These are phyloP conservation scores for Colletotrichum sp. DNA, from an alignment of 2,329 filamentous ascomycete genomes.

Conservation along the genomic window DNA sequence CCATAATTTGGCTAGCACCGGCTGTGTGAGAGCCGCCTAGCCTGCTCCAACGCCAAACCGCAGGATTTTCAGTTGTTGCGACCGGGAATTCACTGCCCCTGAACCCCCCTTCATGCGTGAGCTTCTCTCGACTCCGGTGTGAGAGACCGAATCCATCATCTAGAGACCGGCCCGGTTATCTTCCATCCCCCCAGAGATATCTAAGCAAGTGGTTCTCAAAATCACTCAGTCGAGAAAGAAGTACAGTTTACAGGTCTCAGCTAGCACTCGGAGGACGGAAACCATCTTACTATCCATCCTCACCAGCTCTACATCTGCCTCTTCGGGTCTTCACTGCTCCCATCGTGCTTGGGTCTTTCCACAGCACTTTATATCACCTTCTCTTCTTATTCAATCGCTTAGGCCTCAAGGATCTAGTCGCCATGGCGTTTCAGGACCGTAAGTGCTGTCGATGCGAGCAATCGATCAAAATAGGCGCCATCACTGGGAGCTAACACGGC, in stretches of 20 bases:
- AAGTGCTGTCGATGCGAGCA: neutral
- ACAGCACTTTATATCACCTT: neutral
- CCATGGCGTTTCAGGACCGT: constrained; percentile 18
- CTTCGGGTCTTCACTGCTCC: neutral
- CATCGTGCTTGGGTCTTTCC: neutral
- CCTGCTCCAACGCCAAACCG: neutral
- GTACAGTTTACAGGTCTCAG: constrained; percentile 9
- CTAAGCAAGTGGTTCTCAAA: neutral
- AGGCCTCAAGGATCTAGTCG: neutral
- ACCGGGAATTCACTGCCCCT: neutral
- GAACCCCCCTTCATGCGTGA: neutral
- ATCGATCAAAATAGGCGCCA: neutral
- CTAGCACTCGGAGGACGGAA: neutral
- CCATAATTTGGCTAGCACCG: neutral
- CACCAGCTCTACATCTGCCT: neutral
- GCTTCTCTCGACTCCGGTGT: neutral
- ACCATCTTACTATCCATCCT: neutral
- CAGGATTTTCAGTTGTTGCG: neutral
- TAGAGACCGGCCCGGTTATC: neutral
- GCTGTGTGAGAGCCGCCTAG: neutral
- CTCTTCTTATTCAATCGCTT: neutral
- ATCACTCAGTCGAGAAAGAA: neutral
- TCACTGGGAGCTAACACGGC: neutral
- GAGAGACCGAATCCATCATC: neutral
- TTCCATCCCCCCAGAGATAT: neutral